phyloP scores from a whole-genome alignment of 148 eudicot species.

The Cornus controversa region DNA sequence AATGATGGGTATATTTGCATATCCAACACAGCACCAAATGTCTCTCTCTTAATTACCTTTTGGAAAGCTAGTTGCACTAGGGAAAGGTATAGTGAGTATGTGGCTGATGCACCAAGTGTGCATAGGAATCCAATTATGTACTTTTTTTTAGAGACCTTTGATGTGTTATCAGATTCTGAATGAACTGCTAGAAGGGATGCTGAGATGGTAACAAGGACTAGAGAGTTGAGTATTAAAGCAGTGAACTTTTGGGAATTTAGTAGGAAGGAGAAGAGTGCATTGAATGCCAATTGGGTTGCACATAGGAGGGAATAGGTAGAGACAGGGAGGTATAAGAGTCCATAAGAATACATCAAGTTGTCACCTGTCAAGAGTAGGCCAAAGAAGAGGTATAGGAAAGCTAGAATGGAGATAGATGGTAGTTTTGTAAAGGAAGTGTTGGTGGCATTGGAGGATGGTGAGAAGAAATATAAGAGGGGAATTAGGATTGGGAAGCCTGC shows the following conservation, averaged over 20 bases:
- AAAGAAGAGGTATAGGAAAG: constrained; percentile 23
- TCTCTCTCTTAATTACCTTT: constrained; percentile 30
- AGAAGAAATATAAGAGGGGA: constrained; percentile 20
- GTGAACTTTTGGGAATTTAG: constrained; percentile 54
- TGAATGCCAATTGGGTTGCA: constrained; percentile 54
- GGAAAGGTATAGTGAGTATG: constrained; percentile 36
- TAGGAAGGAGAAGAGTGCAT: constrained; percentile 43
- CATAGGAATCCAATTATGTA: constrained; percentile 41
- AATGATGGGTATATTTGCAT: constrained; percentile 38
- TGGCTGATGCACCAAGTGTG: constrained; percentile 47
- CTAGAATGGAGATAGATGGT: constrained; percentile 16
- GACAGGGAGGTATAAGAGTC: constrained; percentile 47
- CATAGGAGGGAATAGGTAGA: constrained; percentile 54
- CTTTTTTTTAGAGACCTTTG: constrained; percentile 5
- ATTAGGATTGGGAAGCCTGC: constrained; percentile 43
- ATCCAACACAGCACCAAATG: constrained; percentile 24
- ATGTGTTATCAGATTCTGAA: background rate
- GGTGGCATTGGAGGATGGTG: background rate
- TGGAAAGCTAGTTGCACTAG: constrained; percentile 37
- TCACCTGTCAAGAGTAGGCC: constrained; percentile 36
- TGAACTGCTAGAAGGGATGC: constrained; percentile 42
- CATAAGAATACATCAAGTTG: constrained; percentile 43
- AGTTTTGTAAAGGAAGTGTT: background rate
- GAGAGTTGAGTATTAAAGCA: constrained; percentile 34
- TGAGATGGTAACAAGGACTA: constrained; percentile 47